Evolutionary conservation across 345 rosid species (phyloP).

Genomic region (Citrus sinensis): DNA sequence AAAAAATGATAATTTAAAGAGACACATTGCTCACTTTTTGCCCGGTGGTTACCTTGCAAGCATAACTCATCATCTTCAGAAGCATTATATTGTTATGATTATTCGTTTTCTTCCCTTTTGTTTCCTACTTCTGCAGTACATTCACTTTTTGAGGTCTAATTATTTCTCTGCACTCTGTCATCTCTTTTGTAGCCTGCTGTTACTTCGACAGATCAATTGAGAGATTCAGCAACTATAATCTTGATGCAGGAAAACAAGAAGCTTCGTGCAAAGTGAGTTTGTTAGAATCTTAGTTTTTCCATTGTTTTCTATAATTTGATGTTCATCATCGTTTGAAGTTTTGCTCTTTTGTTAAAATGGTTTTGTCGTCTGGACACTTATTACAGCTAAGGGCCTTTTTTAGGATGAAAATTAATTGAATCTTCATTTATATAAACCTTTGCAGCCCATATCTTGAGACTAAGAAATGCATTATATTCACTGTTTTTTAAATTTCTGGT

Average conservation of each 20-base stretch:
- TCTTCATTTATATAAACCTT: background rate
- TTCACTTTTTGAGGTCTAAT: background rate
- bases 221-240: slow-evolving; percentile 33
- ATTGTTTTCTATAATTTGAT: background rate
- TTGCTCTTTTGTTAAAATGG: background rate
- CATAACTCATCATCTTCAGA: background rate
- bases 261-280: slow-evolving; percentile 59
- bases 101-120: background rate
- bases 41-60: background rate
- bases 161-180: background rate
- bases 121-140: background rate
- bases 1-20: too few relatives aligned
- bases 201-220: slow-evolving; percentile 21
- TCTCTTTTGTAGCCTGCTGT: slow-evolving; percentile 24
- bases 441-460: background rate
- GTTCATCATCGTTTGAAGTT: background rate
- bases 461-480: background rate
- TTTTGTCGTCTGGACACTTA: background rate
- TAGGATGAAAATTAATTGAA: background rate
- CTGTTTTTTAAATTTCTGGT: background rate
- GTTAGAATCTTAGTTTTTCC: background rate
- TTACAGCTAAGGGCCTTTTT: background rate
- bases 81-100: background rate
- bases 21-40: too few relatives aligned
- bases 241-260: slow-evolving; percentile 65